Evolutionary conservation across 768 basidiomycete species (phyloP).

Genomic region (Dacryopinax spathularia): DNA sequence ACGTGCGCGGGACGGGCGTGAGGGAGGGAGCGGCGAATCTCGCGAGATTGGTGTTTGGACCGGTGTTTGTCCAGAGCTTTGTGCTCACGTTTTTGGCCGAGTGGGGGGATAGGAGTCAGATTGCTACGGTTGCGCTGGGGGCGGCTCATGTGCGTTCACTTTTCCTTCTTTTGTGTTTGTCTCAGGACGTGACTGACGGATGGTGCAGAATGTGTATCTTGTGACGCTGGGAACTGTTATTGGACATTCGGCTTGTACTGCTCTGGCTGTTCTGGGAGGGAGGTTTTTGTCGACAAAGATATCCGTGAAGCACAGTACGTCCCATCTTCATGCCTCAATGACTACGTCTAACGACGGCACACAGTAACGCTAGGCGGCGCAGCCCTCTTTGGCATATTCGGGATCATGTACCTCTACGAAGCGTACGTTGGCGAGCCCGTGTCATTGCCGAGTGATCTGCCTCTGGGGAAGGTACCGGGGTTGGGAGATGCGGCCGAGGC

Average conservation of each 20-base stretch:
- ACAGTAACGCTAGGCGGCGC: conserved; percentile 76
- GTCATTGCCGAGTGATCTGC: background rate
- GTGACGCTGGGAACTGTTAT: conserved; percentile 81
- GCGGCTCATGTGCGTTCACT: conserved; percentile 68
- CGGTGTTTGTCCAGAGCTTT: conserved; percentile 91
- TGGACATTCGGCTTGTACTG: conserved; percentile 78
- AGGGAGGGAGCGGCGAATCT: conserved; percentile 67
- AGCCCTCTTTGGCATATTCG: conserved; percentile 68
- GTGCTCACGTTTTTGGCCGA: conserved; percentile 94
- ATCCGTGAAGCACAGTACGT: conserved; percentile 82
- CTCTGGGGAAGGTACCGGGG: background rate
- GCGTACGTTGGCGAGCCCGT: conserved; percentile 21
- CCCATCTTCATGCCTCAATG: background rate
- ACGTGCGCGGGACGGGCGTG: conserved; percentile 19
- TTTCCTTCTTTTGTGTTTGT: background rate
- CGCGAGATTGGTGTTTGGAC: conserved; percentile 67
- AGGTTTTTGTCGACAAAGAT: conserved; percentile 86
- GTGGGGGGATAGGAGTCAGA: conserved; percentile 97
- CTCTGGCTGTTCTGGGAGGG: conserved; percentile 84
- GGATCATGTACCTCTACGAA: conserved; percentile 61
- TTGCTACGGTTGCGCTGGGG: conserved; percentile 89
- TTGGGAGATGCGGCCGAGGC: background rate
- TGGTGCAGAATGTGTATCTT: conserved; percentile 69
- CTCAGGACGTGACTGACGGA: background rate
- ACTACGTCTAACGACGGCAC: background rate